Evolutionary conservation across 2,329 filamentous ascomycete genomes (phyloP), one percentile per base, ranked within the genome.

Genomic region (Shiraia bambusicola): DNA sequence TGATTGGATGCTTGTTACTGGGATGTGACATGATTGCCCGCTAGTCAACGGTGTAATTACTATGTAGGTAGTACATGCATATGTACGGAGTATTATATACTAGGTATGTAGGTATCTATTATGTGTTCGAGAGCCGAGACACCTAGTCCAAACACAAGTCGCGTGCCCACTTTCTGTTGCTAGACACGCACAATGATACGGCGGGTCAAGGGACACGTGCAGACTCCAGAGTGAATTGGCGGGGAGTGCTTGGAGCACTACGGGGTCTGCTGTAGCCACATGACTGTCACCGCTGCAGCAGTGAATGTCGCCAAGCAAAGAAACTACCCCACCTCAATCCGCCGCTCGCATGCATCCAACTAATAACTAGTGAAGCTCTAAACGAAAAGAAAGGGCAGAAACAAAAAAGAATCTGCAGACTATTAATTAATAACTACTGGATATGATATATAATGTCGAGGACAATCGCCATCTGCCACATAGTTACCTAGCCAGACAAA

Each of bases 131-230:
- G n/a, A n/a, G n/a, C 10, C 28, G 19, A 22, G 19, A 29, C 28
- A 40, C 19, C 28, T 31, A 34, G 26, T 14, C 13, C 14, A 32
- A 39, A 29, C 49, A 41, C 26, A 28, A 40, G 56, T 62, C 55
- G 57, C 56, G 59, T 63, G 59, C 54, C 40, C 50, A 54, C 34
- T 37, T 58, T 37, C 47, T 43, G 34, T 14, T 47, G 26, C 38
- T 40, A 40, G 42, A 37, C 30, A 6, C 22, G 6, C 27, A 25
- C 31, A 14, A 27, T 22, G 19, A 22, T 22, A 28, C 16, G 24
- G 37, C 29, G 31, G 26, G 8, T 12, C 15, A 28, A 26, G 15
- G 29, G 19, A 31, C 26, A n/a, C 14, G 17, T 26, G 11, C n/a
- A 17, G 13, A 15, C 14, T 13, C 15, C 19, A 22, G n/a, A n/a